Percentiles rank a stretch among this genome's conserved stretches.
phyloP scores from a whole-genome alignment of 768 basidiomycete genomes.

The Rhodocollybia butyracea region DNA sequence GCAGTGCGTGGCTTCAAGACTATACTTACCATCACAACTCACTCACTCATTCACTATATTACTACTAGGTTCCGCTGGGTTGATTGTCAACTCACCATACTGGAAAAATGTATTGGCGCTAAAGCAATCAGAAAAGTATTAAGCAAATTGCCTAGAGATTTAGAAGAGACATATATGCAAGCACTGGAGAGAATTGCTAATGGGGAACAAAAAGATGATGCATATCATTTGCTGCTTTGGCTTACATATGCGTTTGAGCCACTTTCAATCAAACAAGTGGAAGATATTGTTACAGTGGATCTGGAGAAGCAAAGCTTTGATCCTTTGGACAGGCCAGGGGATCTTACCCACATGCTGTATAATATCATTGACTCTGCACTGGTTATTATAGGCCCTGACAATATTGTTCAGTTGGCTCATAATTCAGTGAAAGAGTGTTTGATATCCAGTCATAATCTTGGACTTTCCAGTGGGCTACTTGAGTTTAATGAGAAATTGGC shows the following conservation, averaged over 20 bases:
- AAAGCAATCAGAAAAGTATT: not conserved
- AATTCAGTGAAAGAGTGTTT: too few relatives aligned
- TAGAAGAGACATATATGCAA: not conserved
- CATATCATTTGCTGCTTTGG: not conserved
- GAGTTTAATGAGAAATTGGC: too few relatives aligned
- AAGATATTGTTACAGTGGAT: not conserved
- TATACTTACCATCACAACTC: too few relatives aligned
- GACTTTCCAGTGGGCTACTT: too few relatives aligned
- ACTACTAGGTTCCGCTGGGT: not conserved
- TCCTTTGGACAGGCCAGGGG: not conserved
- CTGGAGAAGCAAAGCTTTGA: not conserved
- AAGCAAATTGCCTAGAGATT: not conserved
- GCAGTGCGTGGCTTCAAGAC: too few relatives aligned
- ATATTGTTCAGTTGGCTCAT: too few relatives aligned
- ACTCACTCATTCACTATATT: too few relatives aligned
- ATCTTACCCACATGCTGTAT: not conserved
- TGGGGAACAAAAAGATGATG: not conserved
- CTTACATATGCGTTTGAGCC: not conserved
- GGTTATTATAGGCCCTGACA: too few relatives aligned
- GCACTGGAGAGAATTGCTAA: too few relatives aligned
- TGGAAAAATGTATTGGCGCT: not conserved
- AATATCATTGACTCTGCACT: not conserved
- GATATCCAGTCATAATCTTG: too few relatives aligned
- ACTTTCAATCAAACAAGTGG: not conserved
- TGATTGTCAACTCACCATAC: not conserved